Evolutionary conservation across 495 filamentous ascomycete genomes (phyloP).

Genomic region (Hyphodiscus hymeniophilus): DNA sequence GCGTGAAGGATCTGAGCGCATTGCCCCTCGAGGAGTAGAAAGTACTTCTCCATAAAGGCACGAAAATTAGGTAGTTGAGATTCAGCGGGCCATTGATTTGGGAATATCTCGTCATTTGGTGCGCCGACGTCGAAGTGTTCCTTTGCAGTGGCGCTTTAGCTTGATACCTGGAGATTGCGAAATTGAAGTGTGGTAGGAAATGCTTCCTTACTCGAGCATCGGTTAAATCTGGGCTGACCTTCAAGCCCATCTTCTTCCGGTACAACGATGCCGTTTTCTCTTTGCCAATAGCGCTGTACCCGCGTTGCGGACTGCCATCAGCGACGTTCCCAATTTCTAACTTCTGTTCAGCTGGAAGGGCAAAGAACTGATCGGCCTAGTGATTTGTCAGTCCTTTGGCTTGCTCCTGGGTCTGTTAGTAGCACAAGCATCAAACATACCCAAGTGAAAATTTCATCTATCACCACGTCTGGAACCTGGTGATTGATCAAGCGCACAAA

Average conservation of each 20-base stretch:
- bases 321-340: not conserved
- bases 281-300: not conserved
- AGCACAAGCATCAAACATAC: too few species aligned
- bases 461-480: not conserved
- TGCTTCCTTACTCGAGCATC: not conserved
- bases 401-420: too few species aligned
- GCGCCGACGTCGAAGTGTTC: not conserved
- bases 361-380: not conserved
- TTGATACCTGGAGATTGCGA: not conserved
- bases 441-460: not conserved
- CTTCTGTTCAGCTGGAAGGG: not conserved
- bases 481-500: not conserved
- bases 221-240: not conserved
- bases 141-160: not conserved
- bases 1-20: not conserved
- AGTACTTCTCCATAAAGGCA: not conserved
- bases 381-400: too few species aligned
- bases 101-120: not conserved
- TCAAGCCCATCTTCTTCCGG: not conserved
- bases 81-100: not conserved
- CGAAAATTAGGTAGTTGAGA: not conserved
- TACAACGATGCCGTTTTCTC: not conserved
- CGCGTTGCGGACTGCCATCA: not conserved
- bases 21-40: not conserved
- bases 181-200: not conserved